phyloP scores from a whole-genome alignment of 139 green algal species.

The Tetratostichococcus sp. region DNA sequence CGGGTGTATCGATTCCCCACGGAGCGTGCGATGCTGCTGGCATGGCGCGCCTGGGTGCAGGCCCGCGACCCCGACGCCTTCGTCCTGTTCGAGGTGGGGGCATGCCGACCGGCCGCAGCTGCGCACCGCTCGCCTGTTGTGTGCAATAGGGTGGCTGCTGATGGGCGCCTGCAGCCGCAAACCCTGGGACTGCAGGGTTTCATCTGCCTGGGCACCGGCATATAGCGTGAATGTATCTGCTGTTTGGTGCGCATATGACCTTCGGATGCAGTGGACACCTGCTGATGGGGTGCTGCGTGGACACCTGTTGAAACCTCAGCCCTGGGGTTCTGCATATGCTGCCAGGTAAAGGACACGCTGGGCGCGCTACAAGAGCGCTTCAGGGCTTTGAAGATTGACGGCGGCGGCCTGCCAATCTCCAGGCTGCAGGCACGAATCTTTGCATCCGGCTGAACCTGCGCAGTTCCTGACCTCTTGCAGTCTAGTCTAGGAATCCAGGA shows the following conservation, averaged over 20 bases:
- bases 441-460: not conserved
- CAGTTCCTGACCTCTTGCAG: too few relatives aligned
- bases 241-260: too few relatives aligned
- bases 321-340: too few relatives aligned
- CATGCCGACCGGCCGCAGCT: too few relatives aligned
- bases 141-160: too few relatives aligned
- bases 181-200: not conserved
- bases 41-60: slow-evolving; percentile 43
- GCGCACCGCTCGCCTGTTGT: too few relatives aligned
- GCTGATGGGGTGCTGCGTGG: too few relatives aligned
- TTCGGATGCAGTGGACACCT: too few relatives aligned
- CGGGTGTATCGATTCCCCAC: slow-evolving; percentile 9
- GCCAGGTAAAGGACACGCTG: slow-evolving; percentile 66
- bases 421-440: slow-evolving; percentile 11
- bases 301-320: too few relatives aligned
- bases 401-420: slow-evolving; percentile 9
- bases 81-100: slow-evolving; percentile 53
- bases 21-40: slow-evolving; percentile 52
- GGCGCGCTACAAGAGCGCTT: slow-evolving; percentile 53
- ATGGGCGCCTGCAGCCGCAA: not conserved
- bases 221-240: too few relatives aligned
- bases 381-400: slow-evolving; percentile 30
- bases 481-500: too few relatives aligned
- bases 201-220: too few relatives aligned
- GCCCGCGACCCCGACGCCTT: slow-evolving; percentile 56